Evolutionary conservation across 306 rosid genomes (phyloP).

Genomic region (Quillaja saponaria): DNA sequence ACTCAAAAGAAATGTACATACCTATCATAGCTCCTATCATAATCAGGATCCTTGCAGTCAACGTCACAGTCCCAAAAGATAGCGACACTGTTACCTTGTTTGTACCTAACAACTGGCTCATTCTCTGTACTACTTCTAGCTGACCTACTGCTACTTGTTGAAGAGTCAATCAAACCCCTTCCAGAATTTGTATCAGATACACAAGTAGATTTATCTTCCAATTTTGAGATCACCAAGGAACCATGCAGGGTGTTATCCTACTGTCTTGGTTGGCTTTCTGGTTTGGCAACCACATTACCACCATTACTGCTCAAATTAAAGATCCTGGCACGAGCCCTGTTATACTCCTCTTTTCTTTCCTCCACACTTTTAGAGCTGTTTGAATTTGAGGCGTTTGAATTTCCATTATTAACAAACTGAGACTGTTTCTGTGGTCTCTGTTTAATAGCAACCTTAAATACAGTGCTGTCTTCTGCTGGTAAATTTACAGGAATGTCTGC

Average conservation of each 20-base stretch:
- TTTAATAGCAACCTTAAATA: constrained; percentile 84
- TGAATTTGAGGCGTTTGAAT: constrained; percentile 53
- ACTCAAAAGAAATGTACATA: constrained; percentile 22
- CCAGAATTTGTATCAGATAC: constrained; percentile 59
- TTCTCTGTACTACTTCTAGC: constrained; percentile 84
- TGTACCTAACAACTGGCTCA: constrained; percentile 76
- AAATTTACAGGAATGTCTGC: constrained; percentile 84
- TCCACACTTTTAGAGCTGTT: constrained; percentile 82
- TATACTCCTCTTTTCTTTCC: constrained; percentile 97
- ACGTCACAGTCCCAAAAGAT: constrained; percentile 89
- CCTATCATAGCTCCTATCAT: constrained; percentile 91
- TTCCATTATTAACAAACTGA: constrained; percentile 35
- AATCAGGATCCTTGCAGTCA: constrained; percentile 96
- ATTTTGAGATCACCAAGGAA: constrained; percentile 51
- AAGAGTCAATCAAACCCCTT: constrained; percentile 57
- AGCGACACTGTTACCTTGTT: constrained; percentile 81
- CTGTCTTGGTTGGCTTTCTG: constrained; percentile 60
- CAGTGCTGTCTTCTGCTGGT: constrained; percentile 58
- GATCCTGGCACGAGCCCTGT: constrained; percentile 94
- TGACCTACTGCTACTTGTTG: constrained; percentile 60
- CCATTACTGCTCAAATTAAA: constrained; percentile 60
- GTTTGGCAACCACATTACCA: constrained; percentile 51
- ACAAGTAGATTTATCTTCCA: constrained; percentile 59
- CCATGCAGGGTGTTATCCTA: constrained; percentile 59
- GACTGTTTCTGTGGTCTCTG: constrained; percentile 84